These are phyloP conservation scores for Fusarium sp. DNA, from an alignment of 2,329 filamentous ascomycete species.

Conservation along the genomic window DNA sequence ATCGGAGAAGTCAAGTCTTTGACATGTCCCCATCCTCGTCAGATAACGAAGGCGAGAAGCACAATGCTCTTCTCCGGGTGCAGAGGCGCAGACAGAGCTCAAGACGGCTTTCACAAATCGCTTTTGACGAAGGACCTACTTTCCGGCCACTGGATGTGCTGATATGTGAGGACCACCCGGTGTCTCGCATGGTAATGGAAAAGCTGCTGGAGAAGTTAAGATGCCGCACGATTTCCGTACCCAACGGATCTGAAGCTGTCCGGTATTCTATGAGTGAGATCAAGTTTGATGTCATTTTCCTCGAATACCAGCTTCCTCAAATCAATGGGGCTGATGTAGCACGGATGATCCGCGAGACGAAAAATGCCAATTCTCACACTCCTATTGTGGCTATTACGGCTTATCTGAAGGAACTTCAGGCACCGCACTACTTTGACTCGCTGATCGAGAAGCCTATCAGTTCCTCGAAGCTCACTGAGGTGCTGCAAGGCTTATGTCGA, in stretches of 20 bases:
- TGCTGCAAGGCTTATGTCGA: conserved; percentile 86
- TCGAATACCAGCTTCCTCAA: conserved; percentile 94
- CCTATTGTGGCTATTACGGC: conserved; percentile 97
- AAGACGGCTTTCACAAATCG: conserved; percentile 92
- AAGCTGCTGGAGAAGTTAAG: conserved; percentile 94
- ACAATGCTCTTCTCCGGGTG: conserved; percentile 89
- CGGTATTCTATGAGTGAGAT: conserved; percentile 96
- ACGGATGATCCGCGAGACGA: conserved; percentile 96
- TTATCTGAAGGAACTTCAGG: conserved; percentile 96
- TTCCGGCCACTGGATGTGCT: conserved; percentile 94
- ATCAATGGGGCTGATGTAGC: conserved; percentile 96
- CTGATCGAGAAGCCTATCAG: conserved; percentile 98
- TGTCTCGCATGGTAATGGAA: conserved; percentile 98
- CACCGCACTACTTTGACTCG: conserved; percentile 94
- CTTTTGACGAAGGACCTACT: conserved; percentile 81
- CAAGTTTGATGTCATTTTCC: conserved; percentile 98
- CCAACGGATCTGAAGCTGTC: conserved; percentile 90
- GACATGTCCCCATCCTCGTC: conserved; percentile 98
- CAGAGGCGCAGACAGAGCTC: conserved; percentile 95
- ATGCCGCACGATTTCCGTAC: conserved; percentile 91
- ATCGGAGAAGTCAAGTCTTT: conserved; percentile 92
- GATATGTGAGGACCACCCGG: conserved; percentile 97
- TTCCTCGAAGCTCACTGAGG: conserved; percentile 88
- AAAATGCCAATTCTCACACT: conserved; percentile 93
- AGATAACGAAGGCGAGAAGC: conserved; percentile 94